These are phyloP conservation scores for Ocimum tenuiflorum DNA, from an alignment of 257 asterid species.

Conservation along the genomic window DNA sequence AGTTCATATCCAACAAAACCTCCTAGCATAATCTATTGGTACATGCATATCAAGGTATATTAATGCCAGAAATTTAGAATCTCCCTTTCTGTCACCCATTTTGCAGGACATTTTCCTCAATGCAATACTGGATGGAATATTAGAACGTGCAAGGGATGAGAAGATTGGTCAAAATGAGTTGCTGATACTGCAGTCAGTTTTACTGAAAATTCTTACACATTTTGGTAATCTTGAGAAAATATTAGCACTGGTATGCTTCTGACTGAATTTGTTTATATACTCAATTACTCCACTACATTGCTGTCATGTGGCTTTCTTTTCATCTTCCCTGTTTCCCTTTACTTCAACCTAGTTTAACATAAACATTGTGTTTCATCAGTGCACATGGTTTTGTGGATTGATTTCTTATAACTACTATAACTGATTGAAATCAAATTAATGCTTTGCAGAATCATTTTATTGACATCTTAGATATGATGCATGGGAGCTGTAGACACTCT, in stretches of 20 bases:
- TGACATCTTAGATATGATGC: slow-evolving; percentile 66
- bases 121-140: slow-evolving; percentile 52
- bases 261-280: slow-evolving; percentile 13
- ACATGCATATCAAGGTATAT: too few species aligned
- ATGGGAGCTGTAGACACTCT: slow-evolving; percentile 66
- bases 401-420: slow-evolving; percentile 1
- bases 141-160: slow-evolving; percentile 34
- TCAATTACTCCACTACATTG: background rate
- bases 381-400: slow-evolving; percentile 10
- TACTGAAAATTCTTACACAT: slow-evolving; percentile 55
- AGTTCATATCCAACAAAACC: too few species aligned
- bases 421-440: slow-evolving; percentile 17
- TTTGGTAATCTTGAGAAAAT: slow-evolving; percentile 43
- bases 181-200: slow-evolving; percentile 58
- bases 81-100: slow-evolving; percentile 14
- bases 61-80: slow-evolving; percentile 1
- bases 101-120: slow-evolving; percentile 47
- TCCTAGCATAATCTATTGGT: too few species aligned
- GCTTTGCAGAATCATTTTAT: slow-evolving; percentile 70
- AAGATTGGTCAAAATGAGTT: slow-evolving; percentile 51
- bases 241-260: slow-evolving; percentile 55
- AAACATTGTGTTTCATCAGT: background rate
- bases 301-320: background rate
- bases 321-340: background rate
- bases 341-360: slow-evolving; percentile 1